Percentiles rank a stretch among this genome's conserved stretches.
Conservation (phyloP, 352 stramenopile genomes). For the Pythium rhizo-oryzae region DNA sequence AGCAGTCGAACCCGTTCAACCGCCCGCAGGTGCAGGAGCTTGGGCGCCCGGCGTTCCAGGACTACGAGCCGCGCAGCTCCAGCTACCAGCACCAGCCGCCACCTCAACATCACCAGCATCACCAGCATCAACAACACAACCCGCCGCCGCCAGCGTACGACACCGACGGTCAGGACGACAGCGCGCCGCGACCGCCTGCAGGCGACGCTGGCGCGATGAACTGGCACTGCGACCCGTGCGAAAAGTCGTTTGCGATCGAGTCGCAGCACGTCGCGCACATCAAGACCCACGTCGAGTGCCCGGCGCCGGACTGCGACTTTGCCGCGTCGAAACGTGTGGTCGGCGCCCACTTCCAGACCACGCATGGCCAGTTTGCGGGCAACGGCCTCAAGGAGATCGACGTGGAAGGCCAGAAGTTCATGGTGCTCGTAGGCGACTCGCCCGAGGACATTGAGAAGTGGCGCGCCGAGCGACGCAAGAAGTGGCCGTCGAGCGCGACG, state of each 20-base stretch:
- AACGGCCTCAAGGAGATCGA: slow-evolving; percentile 83
- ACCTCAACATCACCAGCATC: neutral
- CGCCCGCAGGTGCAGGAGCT: slow-evolving; percentile 17
- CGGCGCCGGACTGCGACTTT: slow-evolving; percentile 63
- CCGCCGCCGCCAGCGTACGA: slow-evolving; percentile 2
- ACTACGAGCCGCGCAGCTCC: slow-evolving; percentile 20
- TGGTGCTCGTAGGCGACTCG: slow-evolving; percentile 82
- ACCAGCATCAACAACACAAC: neutral
- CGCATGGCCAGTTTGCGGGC: slow-evolving; percentile 68
- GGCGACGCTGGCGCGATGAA: slow-evolving; percentile 5
- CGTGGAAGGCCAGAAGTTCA: slow-evolving; percentile 87
- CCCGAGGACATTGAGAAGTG: slow-evolving; percentile 80
- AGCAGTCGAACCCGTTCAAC: slow-evolving; percentile 18
- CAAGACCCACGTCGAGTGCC: slow-evolving; percentile 69
- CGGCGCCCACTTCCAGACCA: slow-evolving; percentile 62
- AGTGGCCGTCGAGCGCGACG: slow-evolving; percentile 45
- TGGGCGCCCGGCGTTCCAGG: slow-evolving; percentile 18
- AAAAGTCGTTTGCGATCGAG: slow-evolving; percentile 69
- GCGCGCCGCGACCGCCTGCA: too few species aligned
- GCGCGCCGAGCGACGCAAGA: slow-evolving; percentile 75
- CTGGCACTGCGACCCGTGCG: slow-evolving; percentile 71
- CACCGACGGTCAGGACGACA: neutral
- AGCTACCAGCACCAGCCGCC: slow-evolving; percentile 15
- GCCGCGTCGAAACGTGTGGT: slow-evolving; percentile 79
- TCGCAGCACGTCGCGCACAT: slow-evolving; percentile 78